Evolutionary conservation across 177 flowering plant species (phyloP).

Genomic region (Vitis hybrid): DNA sequence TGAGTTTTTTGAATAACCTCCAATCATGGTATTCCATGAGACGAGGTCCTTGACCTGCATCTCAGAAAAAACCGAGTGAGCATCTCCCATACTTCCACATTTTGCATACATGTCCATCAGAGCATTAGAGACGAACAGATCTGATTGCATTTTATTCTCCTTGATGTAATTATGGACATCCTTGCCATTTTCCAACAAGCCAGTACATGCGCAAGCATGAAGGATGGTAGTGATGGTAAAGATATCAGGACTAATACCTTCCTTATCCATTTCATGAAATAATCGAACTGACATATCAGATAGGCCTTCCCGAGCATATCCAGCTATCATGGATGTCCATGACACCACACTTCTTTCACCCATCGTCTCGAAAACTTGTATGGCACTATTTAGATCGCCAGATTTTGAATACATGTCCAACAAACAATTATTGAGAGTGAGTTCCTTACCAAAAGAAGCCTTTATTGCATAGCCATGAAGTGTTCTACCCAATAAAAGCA

Average conservation of each 20-base stretch:
- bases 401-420: constrained; percentile 67
- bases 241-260: constrained; percentile 44
- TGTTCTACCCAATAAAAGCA: constrained; percentile 28
- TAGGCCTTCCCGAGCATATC: constrained; percentile 46
- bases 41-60: constrained; percentile 39
- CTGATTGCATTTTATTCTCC: constrained; percentile 33
- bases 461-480: constrained; percentile 49
- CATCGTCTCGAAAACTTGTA: constrained; percentile 42
- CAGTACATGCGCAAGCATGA: constrained; percentile 55
- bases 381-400: constrained; percentile 35
- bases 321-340: constrained; percentile 60
- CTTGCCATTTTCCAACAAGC: constrained; percentile 44
- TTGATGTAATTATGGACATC: constrained; percentile 41
- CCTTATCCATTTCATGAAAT: constrained; percentile 42
- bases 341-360: constrained; percentile 45
- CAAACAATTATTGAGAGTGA: constrained; percentile 36
- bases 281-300: constrained; percentile 38
- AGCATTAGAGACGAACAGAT: constrained; percentile 47
- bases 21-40: constrained; percentile 69
- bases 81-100: constrained; percentile 64
- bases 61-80: constrained; percentile 37
- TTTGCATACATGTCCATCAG: constrained; percentile 65
- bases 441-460: constrained; percentile 19
- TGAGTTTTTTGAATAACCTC: constrained; percentile 58
- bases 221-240: constrained; percentile 46